phyloP scores from a whole-genome alignment of 768 basidiomycete genomes.

The Suillus subluteus region DNA sequence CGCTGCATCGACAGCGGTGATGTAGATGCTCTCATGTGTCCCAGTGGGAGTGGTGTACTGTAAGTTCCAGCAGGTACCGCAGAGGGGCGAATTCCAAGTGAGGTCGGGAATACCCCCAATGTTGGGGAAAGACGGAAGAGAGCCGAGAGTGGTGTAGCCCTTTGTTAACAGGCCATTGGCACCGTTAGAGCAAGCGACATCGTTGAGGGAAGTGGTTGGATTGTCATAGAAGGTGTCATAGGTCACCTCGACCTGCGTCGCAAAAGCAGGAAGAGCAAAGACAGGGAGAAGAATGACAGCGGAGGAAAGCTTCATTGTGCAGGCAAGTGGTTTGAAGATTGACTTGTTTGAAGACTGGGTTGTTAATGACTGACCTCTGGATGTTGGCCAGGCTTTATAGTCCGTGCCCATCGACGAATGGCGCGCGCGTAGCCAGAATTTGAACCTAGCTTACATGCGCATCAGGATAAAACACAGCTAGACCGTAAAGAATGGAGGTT shows the following conservation, averaged over 20 bases:
- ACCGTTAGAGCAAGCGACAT: constrained; percentile 41
- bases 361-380: constrained; percentile 2
- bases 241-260: constrained; percentile 26
- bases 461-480: not conserved
- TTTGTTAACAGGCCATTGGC: constrained; percentile 34
- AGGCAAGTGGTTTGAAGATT: constrained; percentile 33
- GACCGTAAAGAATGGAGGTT: not conserved
- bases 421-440: not conserved
- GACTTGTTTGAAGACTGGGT: not conserved
- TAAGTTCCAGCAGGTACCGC: constrained; percentile 63
- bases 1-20: constrained; percentile 57
- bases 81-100: constrained; percentile 53
- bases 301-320: constrained; percentile 35
- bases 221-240: constrained; percentile 40
- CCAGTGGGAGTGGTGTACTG: constrained; percentile 44
- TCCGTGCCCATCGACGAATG: not conserved
- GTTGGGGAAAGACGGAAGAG: constrained; percentile 36
- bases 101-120: constrained; percentile 31
- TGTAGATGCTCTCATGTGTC: constrained; percentile 42
- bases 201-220: constrained; percentile 24
- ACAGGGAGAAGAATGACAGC: constrained; percentile 16
- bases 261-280: constrained; percentile 22
- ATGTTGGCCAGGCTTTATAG: not conserved
- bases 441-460: not conserved
- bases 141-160: constrained; percentile 37